Base-by-base conservation (phyloP, 441 rosid species). In the Metrosideros polymorpha region DNA sequence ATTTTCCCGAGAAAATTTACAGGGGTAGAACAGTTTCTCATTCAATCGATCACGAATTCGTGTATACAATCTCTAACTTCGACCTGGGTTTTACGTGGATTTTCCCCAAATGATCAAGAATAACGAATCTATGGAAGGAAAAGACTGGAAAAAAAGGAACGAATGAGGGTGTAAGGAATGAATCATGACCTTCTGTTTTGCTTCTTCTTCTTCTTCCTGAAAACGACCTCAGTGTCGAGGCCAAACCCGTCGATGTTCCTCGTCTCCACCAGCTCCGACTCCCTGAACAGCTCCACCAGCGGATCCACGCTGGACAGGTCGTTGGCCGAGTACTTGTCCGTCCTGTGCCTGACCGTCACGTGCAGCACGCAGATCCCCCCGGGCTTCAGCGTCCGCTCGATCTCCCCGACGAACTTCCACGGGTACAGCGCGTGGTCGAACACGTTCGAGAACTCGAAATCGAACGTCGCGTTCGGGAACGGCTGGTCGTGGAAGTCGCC, bases 341-440 rank as follows among this genome's bases (percentile, higher is more conserved):
- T 84, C 71, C 94, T 92, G 83, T 89, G 91, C 4, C 90, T 84
- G 4, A 96, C 14, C 83, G 98, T 92, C 93, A 97, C 96, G 91
- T 97, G 99, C 75, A 96, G 85, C 14, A 93, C 97, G 77, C 98
- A 92, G 6, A 94, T 83, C 66, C 98, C 98, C 7, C 94, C 93
- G 2, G 91, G 90, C 91, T 89, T 94, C 93, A 96, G 83, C 87
- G 99, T 95, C 91, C 99, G 91, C 90, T 96, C 96, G 77, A 94
- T 93, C 94, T 96, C 99, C 61, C 86, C 90, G 39, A 93, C 97
- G 86, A 96, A 96, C 91, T 90, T 92, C 6, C 89, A 89, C 90
- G 98, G 98, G 85, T 90, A 94, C 61, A 95, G 94, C 88, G 99
- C 99, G 87, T 95, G 98, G 86, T 95, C 99, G 55, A 96, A 96